Evolutionary conservation across 768 basidiomycete species (phyloP).

Genomic region (Glaciozyma antarctica): DNA sequence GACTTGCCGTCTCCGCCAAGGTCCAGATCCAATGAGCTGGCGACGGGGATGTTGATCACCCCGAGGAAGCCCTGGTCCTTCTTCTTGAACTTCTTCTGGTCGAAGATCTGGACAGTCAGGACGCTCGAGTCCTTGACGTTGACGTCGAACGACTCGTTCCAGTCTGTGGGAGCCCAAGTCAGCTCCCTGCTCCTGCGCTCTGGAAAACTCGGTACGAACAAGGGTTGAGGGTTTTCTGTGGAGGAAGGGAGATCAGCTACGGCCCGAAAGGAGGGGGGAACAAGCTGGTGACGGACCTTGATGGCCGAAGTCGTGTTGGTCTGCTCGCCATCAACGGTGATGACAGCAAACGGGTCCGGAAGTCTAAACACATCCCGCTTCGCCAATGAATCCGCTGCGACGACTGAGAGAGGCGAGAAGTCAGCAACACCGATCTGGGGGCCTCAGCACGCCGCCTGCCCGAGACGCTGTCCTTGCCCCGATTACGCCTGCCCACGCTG

Average conservation of each 20-base stretch:
- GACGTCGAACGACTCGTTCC: conserved; percentile 97
- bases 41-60: conserved; percentile 88
- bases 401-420: conserved; percentile 37
- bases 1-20: conserved; percentile 80
- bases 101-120: conserved; percentile 95
- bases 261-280: conserved; percentile 42
- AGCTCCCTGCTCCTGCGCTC: not conserved
- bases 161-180: conserved; percentile 49
- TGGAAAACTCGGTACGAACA: conserved; percentile 3
- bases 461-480: not conserved
- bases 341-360: conserved; percentile 95
- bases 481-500: not conserved
- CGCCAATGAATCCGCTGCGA: conserved; percentile 85
- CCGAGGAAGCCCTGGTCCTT: conserved; percentile 97
- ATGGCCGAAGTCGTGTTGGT: conserved; percentile 95
- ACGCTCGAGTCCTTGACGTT: conserved; percentile 97
- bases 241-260: too few relatives aligned
- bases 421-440: not conserved
- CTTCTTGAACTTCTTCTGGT: conserved; percentile 98
- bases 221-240: conserved; percentile 33
- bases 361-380: conserved; percentile 94
- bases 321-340: conserved; percentile 96
- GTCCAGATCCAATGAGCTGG: conserved; percentile 82
- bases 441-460: not conserved
- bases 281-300: conserved; percentile 44